These are phyloP conservation scores for Apiotrichum laibachii DNA, from an alignment of 1,284 basidiomycete genomes.

Conservation along the genomic window DNA sequence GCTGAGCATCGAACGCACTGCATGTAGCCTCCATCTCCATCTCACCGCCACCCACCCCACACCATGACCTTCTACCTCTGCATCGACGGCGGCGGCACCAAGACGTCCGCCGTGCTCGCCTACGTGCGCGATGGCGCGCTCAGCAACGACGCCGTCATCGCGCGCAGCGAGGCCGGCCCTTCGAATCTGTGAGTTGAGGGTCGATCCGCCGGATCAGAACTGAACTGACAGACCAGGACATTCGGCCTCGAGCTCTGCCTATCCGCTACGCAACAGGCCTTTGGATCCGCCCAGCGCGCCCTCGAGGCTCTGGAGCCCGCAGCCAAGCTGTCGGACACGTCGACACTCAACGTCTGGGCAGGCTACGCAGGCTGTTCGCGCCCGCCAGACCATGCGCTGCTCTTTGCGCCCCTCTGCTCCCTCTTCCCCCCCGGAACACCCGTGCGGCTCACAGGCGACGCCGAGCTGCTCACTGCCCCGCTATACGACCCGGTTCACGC, in stretches of 20 bases:
- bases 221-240: constrained; percentile 14
- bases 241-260: constrained; percentile 16
- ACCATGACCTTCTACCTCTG: constrained; percentile 16
- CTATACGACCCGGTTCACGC: not conserved
- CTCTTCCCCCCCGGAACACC: constrained; percentile 4
- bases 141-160: not conserved
- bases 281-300: not conserved
- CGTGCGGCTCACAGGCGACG: constrained; percentile 20
- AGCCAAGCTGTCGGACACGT: not conserved
- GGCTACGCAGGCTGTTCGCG: constrained; percentile 22
- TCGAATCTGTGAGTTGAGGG: constrained; percentile 18
- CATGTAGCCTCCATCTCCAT: too few species aligned
- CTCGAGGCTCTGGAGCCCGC: not conserved
- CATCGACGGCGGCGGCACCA: constrained; percentile 27
- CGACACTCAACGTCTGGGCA: constrained; percentile 9
- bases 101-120: constrained; percentile 18
- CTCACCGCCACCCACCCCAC: too few species aligned
- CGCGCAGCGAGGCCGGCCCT: constrained; percentile 17
- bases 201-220: not conserved
- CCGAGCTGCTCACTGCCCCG: constrained; percentile 19
- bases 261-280: constrained; percentile 7
- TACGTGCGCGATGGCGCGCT: not conserved
- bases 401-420: not conserved
- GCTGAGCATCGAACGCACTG: too few species aligned
- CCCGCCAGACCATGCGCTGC: constrained; percentile 14